Base-by-base conservation (phyloP, 805 yeast species). In the Candida chilensis region DNA sequence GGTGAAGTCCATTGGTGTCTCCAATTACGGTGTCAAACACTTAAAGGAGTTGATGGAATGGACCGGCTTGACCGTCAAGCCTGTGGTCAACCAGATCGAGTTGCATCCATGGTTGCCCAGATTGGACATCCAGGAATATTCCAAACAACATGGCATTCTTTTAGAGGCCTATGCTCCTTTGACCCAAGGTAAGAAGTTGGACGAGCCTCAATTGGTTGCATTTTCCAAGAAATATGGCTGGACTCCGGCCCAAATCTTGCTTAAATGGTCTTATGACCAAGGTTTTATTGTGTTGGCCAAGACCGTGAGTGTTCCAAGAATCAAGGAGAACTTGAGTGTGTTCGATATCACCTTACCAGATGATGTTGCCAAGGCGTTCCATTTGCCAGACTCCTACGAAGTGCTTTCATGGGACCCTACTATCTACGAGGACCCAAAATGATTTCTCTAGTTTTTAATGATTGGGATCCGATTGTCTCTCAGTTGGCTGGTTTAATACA, bases 91-190 rank as follows among this genome's bases (percentile, higher is more conserved):
- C 39, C 66, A 61, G 39, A 56, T 61, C 31, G 66, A 61, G 11
- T 56, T 68, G 33, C 71, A 68, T 39, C 75, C 77, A 15, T 71
- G 73, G 71, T 51, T 62, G 38, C 58, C 60, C 1, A 44, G 39
- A 15, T 14, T 42, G 16, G 37, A 48, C 32, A 44, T 77, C 33
- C 57, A 61, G 19, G 55, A 60, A 18, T 77, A 47, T 47, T 62
- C 64, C 40, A 46, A 53, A 19, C 38, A 51, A 16, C 50, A 75
- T 32, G 68, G 60, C 19, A 74, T 79, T 34, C 49, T 52, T 7
- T 45, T 67, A 5, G 76, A 77, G 43, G 84, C 86, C 1, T 79
- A 71, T 52, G 64, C 78, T 16, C 85, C 87, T 10, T 60, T 78
- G 45, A 76, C 81, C 2, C 68, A 68, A 36, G 80, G 77, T 19